Conservation (phyloP, 1,284 basidiomycete species). For the Leccinum solheimii region DNA sequence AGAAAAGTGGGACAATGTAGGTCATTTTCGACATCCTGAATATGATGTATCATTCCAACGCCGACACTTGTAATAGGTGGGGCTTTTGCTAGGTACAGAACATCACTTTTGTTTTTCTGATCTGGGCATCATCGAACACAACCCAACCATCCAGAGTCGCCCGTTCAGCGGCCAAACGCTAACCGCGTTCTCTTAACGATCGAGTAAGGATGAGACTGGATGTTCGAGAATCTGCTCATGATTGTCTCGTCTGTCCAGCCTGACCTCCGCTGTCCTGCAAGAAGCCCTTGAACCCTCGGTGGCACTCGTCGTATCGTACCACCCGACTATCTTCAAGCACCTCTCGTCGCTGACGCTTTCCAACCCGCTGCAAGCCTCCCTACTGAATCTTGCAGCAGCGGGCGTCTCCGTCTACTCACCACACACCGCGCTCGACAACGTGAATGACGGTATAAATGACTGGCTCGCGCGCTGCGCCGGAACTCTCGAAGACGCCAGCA, state of each 20-base stretch:
- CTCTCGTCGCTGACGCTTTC: slow-evolving; percentile 77
- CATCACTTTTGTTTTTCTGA: neutral
- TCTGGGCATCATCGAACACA: neutral
- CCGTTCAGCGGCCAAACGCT: slow-evolving; percentile 54
- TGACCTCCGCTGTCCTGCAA: slow-evolving; percentile 75
- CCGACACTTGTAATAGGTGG: neutral
- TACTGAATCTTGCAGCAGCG: slow-evolving; percentile 76
- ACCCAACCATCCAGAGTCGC: slow-evolving; percentile 60
- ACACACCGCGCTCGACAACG: slow-evolving; percentile 84
- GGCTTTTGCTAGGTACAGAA: neutral
- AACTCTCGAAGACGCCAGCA: slow-evolving; percentile 23
- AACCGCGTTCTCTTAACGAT: slow-evolving; percentile 75
- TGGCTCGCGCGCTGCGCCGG: slow-evolving; percentile 62
- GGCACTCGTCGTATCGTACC: slow-evolving; percentile 78
- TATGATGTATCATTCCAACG: slow-evolving; percentile 1
- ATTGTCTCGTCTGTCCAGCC: slow-evolving; percentile 43
- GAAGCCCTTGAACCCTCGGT: slow-evolving; percentile 70
- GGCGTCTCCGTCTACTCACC: slow-evolving; percentile 88
- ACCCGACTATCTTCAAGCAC: slow-evolving; percentile 86
- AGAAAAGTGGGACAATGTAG: slow-evolving; percentile 89
- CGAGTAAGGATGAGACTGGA: slow-evolving; percentile 56
- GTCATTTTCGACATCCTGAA: slow-evolving; percentile 61
- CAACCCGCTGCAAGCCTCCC: slow-evolving; percentile 77
- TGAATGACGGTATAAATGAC: slow-evolving; percentile 84
- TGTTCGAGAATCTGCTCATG: slow-evolving; percentile 11